Percentiles rank a stretch among this genome's conserved stretches.
These are phyloP conservation scores for Irpex sp. DNA, from an alignment of 1,284 basidiomycete species.

Conservation along the genomic window DNA sequence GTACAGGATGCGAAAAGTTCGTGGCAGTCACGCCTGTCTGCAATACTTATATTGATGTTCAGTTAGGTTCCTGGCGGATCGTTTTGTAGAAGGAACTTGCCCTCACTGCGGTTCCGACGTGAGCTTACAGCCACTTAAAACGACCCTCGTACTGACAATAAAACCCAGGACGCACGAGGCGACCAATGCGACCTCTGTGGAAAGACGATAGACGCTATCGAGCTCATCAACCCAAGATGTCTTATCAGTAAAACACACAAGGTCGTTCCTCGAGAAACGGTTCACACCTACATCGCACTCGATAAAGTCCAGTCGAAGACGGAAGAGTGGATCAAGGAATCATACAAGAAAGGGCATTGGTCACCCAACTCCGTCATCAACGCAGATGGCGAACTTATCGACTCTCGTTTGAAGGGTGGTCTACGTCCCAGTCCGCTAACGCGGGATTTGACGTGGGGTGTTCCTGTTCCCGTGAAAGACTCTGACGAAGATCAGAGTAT, in stretches of 20 bases:
- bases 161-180: slow-evolving; percentile 84
- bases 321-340: slow-evolving; percentile 86
- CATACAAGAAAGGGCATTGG: slow-evolving; percentile 86
- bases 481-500: slow-evolving; percentile 78
- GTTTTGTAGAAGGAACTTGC: slow-evolving; percentile 93
- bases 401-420: slow-evolving; percentile 86
- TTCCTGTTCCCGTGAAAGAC: slow-evolving; percentile 80
- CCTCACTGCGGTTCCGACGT: slow-evolving; percentile 88
- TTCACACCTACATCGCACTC: slow-evolving; percentile 94
- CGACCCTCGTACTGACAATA: not conserved
- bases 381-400: slow-evolving; percentile 83
- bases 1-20: slow-evolving; percentile 84
- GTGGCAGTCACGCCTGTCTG: slow-evolving; percentile 14
- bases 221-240: slow-evolving; percentile 95
- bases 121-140: slow-evolving; percentile 14
- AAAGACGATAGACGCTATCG: slow-evolving; percentile 89
- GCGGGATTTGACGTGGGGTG: slow-evolving; percentile 95
- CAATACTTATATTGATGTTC: not conserved
- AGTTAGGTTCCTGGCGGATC: slow-evolving; percentile 86
- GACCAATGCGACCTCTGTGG: slow-evolving; percentile 98
- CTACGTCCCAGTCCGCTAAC: slow-evolving; percentile 91
- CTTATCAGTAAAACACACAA: slow-evolving; percentile 82
- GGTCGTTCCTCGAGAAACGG: slow-evolving; percentile 74
- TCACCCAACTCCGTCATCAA: slow-evolving; percentile 90
- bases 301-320: slow-evolving; percentile 82